Evolutionary conservation across 176 grass and related monocot species (phyloP), one percentile per base, ranked within the genome.

Genomic region (Oryza punctata): DNA sequence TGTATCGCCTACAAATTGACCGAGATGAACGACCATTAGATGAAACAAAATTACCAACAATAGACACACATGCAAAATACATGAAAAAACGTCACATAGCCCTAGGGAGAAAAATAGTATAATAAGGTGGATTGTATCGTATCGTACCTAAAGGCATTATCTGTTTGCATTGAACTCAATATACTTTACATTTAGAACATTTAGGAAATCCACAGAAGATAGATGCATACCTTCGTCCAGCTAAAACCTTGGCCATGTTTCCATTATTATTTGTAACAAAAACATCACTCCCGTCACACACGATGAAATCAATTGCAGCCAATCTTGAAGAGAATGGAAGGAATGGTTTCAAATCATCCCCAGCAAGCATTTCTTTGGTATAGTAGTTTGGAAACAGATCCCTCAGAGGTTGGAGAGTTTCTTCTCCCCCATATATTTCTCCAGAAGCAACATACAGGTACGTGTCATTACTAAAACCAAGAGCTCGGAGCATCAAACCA

Each of bases 211-310:
- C 26, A 79, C 21, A 54, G 26, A 72, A 47, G 67, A 87, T 38
- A 14, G 54, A 54, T 37, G 12, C 63, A 76, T 84, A 98, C 96
- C 96, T 95, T 64, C 77, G 87, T 19, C 96, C 93, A 78, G 96
- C 91, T 87, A 98, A 90, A 82, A 94, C 83, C 81, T 95, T 98
- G 77, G 96, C 96, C 96, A 98, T 98, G 75, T 98, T 98, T 75
- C 96, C 96, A 78, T 98, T 98, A 88, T 98, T 95, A 87, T 98
- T 98, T 35, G 96, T 85, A 67, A 91, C 89, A 38, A 95, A 90
- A 67, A 98, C 96, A 95, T 92, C 85, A 73, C 96, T 95, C 38
- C 90, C 85, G 85, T 92, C 89, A 57, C 87, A 98, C 52, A 98
- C 91, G 33, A 95, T 88, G 81, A 94, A 98, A 82, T 98, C 96